Evolutionary conservation across 73 alveolate genomes (phyloP), one percentile per base, ranked within the genome.

Genomic region (Uronychia binucleata): DNA sequence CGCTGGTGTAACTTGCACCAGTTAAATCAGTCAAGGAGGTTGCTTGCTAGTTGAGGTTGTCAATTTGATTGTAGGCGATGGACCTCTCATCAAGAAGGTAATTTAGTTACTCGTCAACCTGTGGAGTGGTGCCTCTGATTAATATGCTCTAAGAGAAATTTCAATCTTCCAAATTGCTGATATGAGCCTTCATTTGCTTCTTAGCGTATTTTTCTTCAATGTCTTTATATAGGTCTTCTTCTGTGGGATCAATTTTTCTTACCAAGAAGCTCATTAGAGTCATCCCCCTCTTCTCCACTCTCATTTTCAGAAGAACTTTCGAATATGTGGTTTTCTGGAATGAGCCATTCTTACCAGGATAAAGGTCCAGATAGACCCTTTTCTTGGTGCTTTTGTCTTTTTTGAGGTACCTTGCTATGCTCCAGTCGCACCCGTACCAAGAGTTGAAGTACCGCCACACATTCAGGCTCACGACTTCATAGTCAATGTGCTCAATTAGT

Each of bases 401-500:
- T 59, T 77, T 77, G 84, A 86, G 25, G 33, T 86, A 86, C 29
- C 92, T 35, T 5, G 60, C 92, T 1, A 86, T 78, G 57, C 57
- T 26, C n/a, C 33, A 57, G 33, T 86, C 92, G 8, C 86, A 85
- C 1, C 86, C 78, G 59, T 78, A 86, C 92, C 92, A 86, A 34
- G 87, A 78, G 81, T 86, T 76, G 31, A 86, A 27, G 78, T 78
- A 78, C 77, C 78, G 0, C 92, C 92, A 86, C 25, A 86, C 28
- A 25, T 13, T 1, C 1, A 86, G 87, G 33, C 78, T 78, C 5
- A 86, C 82, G 25, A 75, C 59, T n/a, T 77, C 59, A 58, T 78
- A 86, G 59, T 86, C 92, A 33, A 31, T 76, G 35, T 86, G 83
- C 83, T 86, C 92, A 31, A 86, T 57, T 34, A 86, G 28, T 27